These are phyloP conservation scores for Escallonia herrerae DNA, from an alignment of 129 eudicot species.

Conservation along the genomic window DNA sequence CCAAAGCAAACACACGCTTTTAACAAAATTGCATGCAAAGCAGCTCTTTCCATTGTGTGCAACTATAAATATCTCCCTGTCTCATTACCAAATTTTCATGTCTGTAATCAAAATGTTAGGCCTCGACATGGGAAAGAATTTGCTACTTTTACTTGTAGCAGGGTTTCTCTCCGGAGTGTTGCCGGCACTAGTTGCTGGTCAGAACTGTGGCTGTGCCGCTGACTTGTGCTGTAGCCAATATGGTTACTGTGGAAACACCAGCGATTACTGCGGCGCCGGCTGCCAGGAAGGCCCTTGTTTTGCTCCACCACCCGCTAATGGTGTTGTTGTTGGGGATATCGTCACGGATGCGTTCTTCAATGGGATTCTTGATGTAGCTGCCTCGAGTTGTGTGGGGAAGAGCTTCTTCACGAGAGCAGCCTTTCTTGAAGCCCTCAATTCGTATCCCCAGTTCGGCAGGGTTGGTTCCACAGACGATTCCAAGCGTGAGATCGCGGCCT, in stretches of 20 bases:
- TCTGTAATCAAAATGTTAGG: no score
- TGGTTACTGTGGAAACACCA: slow-evolving; percentile 19
- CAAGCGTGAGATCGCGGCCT: slow-evolving; percentile 16
- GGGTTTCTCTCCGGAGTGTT: slow-evolving; percentile 2
- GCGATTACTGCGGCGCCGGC: slow-evolving; percentile 24
- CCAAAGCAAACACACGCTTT: no score
- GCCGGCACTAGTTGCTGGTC: not conserved
- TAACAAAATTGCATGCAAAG: no score
- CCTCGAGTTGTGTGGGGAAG: slow-evolving; percentile 7
- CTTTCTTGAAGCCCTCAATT: slow-evolving; percentile 1
- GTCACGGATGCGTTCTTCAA: slow-evolving; percentile 5
- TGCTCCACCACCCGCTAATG: not conserved
- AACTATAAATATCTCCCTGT: no score
- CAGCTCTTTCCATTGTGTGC: no score
- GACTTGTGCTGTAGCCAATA: slow-evolving; percentile 21
- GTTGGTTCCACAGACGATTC: slow-evolving; percentile 12
- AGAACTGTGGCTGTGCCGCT: slow-evolving; percentile 20
- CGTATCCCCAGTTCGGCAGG: slow-evolving; percentile 1
- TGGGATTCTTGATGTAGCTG: slow-evolving; percentile 8
- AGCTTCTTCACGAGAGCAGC: slow-evolving; percentile 1
- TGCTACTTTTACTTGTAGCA: not conserved
- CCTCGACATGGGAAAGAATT: no score
- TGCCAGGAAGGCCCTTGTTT: slow-evolving; percentile 16
- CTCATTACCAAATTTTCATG: no score
- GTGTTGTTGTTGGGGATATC: not conserved